Base-by-base conservation (phyloP, 306 rosid species). In the Citrullus colocynthis region DNA sequence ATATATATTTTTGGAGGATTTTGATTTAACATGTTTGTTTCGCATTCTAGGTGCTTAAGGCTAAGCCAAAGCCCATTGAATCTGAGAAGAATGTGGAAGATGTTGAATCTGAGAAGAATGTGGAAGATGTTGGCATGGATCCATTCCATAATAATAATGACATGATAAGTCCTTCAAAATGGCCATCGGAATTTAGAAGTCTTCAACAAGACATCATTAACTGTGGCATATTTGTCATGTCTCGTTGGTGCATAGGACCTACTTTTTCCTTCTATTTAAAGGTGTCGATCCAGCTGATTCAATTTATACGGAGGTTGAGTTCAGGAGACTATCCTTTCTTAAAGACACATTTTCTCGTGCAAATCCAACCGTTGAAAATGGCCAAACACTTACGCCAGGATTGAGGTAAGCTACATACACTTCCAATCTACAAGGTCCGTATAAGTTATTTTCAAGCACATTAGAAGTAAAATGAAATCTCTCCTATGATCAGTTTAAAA, bases 231-330 rank as follows among this genome's bases (percentile, higher is more conserved):
- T 87, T 77, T 94, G 96, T 79, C 88, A 94, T 59, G 88, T 90
- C 80, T 89, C 98, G 45, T 86, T 94, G 88, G 91, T 94, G 81
- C 97, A 94, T 84, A 90, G 98, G 76, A 94, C 98, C 76, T 94
- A 90, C 84, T 94, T 94, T 89, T 92, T 89, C 85, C 93, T 91
- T 76, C 87, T 91, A 72, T 88, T 94, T 84, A 82, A 83, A 80
- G 97, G 98, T 56, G 96, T 96, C 49, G 98, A 94, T 67, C 86
- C 85, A 37, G 64, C 91, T 69, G 98, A 94, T 81, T 89, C 93
- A 54, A 87, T 91, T 75, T 94, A 94, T 79, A 82, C 90, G 91
- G 96, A 94, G 86, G 98, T 94, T 54, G 98, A 94, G 83, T 80
- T 83, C 56, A 88, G 98, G 85, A 88, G 98, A 70, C 73, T 91